Percentiles rank a stretch among this genome's conserved stretches.
These are phyloP conservation scores for Pyropia haitanensis DNA, from an alignment of 23 red algal genomes.

Conservation along the genomic window DNA sequence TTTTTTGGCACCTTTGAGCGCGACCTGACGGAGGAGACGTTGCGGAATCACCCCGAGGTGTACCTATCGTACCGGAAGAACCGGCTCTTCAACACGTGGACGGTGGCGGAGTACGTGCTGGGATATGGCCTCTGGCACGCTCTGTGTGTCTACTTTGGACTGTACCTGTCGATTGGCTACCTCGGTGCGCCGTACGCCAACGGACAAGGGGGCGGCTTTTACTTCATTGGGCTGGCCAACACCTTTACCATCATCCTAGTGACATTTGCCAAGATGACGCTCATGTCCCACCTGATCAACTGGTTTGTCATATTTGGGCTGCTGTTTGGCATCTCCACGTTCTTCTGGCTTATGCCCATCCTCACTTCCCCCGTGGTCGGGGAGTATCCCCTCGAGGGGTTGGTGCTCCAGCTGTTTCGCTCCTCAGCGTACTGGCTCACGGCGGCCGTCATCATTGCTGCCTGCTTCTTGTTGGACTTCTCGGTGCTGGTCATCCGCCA, in stretches of 20 bases:
- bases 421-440: conserved; percentile 33
- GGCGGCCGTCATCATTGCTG: conserved; percentile 41
- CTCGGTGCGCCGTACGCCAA: conserved; percentile 26
- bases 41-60: conserved; percentile 41
- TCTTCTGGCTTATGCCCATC: conserved; percentile 31
- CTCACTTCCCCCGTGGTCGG: conserved; percentile 12
- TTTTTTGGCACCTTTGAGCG: conserved; percentile 75
- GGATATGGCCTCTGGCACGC: conserved; percentile 76
- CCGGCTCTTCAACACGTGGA: conserved; percentile 41
- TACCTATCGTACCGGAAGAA: conserved; percentile 56
- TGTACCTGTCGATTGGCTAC: conserved; percentile 47
- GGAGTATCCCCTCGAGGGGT: conserved; percentile 48
- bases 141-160: conserved; percentile 47
- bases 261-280: conserved; percentile 42
- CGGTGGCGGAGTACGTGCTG: conserved; percentile 48
- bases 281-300: conserved; percentile 52
- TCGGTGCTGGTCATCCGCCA: conserved; percentile 30
- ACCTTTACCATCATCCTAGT: conserved; percentile 34
- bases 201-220: conserved; percentile 45
- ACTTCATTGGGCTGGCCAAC: conserved; percentile 44
- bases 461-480: conserved; percentile 50
- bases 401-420: conserved; percentile 30
- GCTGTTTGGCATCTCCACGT: conserved; percentile 31
- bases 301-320: conserved; percentile 54
- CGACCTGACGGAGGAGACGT: conserved; percentile 58